These are phyloP conservation scores for Exsudoporus frostii DNA, from an alignment of 768 basidiomycete genomes.

Conservation along the genomic window DNA sequence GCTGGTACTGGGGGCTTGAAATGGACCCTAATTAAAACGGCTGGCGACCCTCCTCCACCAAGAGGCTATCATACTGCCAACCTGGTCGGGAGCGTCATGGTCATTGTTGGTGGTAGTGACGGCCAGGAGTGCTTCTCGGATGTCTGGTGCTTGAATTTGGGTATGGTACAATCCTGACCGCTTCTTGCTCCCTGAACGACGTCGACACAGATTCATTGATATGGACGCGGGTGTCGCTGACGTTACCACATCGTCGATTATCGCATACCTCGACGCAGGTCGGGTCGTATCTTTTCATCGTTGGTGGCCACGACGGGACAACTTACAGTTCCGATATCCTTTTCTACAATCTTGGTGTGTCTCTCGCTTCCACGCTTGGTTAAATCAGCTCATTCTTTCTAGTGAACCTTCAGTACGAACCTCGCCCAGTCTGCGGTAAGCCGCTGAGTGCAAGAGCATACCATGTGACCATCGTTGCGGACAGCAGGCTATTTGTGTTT, in stretches of 20 bases:
- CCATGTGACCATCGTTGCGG: conserved; percentile 77
- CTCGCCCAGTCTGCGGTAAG: conserved; percentile 62
- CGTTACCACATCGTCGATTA: conserved; percentile 51
- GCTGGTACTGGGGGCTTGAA: conserved; percentile 31
- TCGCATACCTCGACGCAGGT: conserved; percentile 88
- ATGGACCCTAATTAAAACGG: conserved; percentile 60
- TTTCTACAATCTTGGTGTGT: conserved; percentile 81
- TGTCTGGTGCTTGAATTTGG: conserved; percentile 81
- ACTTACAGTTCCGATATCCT: conserved; percentile 74
- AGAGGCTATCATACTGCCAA: conserved; percentile 93
- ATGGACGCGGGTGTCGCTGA: conserved; percentile 28
- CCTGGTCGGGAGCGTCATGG: conserved; percentile 79
- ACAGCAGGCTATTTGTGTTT: conserved; percentile 81
- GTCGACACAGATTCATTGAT: conserved; percentile 22
- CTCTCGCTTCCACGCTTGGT: not conserved
- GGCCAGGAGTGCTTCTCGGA: conserved; percentile 86
- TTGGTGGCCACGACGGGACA: conserved; percentile 83
- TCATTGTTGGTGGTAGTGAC: conserved; percentile 89
- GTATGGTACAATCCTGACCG: conserved; percentile 44
- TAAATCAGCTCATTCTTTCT: not conserved
- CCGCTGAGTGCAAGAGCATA: conserved; percentile 78
- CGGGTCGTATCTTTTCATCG: conserved; percentile 86
- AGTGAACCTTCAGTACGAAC: conserved; percentile 87
- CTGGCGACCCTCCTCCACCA: conserved; percentile 53
- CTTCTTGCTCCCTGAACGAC: not conserved